Conservation (phyloP, 352 stramenopile genomes). For the Globisporangium emineosum region DNA sequence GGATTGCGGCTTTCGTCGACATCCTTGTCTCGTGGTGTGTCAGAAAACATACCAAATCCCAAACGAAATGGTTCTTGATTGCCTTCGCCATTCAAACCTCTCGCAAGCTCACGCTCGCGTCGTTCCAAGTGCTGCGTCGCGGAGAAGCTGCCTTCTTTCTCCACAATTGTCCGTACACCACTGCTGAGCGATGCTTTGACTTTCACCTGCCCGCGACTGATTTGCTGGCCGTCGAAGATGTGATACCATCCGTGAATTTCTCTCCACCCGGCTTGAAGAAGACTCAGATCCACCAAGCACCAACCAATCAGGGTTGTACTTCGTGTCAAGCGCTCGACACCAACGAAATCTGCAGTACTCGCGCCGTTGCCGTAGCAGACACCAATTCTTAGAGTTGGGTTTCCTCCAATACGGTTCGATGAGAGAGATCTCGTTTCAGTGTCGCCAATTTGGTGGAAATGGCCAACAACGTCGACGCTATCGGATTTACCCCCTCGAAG, state of each 20-base stretch:
- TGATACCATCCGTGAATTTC: slow-evolving; percentile 35
- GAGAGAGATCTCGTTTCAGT: not conserved
- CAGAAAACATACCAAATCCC: not conserved
- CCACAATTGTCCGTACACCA: not conserved
- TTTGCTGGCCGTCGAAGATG: slow-evolving; percentile 20
- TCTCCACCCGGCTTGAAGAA: slow-evolving; percentile 23
- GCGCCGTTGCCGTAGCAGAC: not conserved
- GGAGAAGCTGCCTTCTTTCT: not conserved
- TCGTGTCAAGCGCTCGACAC: not conserved
- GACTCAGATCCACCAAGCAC: slow-evolving; percentile 22
- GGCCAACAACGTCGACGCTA: not conserved
- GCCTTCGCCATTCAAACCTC: not conserved
- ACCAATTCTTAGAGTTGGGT: not conserved
- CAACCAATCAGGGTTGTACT: slow-evolving; percentile 19
- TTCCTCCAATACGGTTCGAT: not conserved
- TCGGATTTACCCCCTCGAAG: not conserved
- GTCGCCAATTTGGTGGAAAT: not conserved
- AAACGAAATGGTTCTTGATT: not conserved
- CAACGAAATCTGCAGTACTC: not conserved
- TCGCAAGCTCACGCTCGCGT: not conserved
- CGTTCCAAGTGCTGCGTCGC: not conserved
- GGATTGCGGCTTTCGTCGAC: too few species aligned
- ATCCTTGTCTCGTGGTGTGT: not conserved
- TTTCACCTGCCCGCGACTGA: slow-evolving; percentile 28
- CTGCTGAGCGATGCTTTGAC: slow-evolving; percentile 17